Evolutionary conservation across 345 rosid genomes (phyloP), one percentile per base, ranked within the genome.

Genomic region (Aquilaria malaccensis): DNA sequence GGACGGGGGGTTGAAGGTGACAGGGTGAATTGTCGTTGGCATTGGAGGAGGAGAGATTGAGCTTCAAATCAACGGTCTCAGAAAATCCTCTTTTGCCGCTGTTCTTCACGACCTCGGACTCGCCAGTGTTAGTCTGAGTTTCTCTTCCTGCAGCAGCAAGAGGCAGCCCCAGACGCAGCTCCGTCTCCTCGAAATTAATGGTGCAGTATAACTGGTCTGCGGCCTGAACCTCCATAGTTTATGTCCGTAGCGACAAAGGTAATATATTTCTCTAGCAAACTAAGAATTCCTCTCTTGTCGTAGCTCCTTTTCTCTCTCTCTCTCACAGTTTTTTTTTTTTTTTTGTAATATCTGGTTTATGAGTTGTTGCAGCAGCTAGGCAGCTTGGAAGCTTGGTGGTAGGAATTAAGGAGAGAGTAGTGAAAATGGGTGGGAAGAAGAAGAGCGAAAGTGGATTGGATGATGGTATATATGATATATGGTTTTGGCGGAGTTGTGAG

Each of bases 181-280:
- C 98, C 49, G 98, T 93, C 73, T 84, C 96, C 64, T 85, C 97
- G 22, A 89, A 93, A 59, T 93, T 81, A 55, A 93, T 93, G 76
- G 75, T 84, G 29, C 47, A 37, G 43, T 67, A 46, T 73, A 76
- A 33, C 55, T 74, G 11, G 54, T 76, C 1, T 29, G 11, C 46
- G 52, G 69, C 22, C 58, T 46, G 0, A 22, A 22, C 22, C 22
- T 22, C 22, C 22, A 22, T 22, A 49, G 13, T 7, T 22, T 22
- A 22, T 22, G 22, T 22, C 22, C 22, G 22, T 22, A 22, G 22
- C 22, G 22, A 22, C 22, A 22, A 22, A 22, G 22, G 22, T 22
- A 22, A 22, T 22, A 22, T 22, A 6, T 33, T 7, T 51, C 43
- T 2, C 46, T 56, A 9, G 11, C 22, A 56, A 56, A 14, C 6